Evolutionary conservation across 179 eudicot genomes (phyloP).

Genomic region (Dionaea muscipula): DNA sequence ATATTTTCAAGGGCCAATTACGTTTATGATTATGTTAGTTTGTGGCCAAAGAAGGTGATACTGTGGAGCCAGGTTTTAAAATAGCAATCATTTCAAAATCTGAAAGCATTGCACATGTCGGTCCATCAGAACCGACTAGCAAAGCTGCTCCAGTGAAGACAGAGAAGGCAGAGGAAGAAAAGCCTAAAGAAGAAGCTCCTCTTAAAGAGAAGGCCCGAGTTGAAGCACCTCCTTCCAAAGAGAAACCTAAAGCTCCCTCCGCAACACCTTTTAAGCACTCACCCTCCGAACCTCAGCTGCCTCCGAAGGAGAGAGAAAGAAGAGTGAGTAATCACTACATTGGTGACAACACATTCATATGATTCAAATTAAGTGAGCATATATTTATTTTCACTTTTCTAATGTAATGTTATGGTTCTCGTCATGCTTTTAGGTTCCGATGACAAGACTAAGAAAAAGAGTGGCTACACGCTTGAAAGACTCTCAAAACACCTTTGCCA

Average conservation of each 20-base stretch:
- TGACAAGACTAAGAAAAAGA: slow-evolving; percentile 93
- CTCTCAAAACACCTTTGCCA: slow-evolving; percentile 90
- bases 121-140: slow-evolving; percentile 66
- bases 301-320: slow-evolving; percentile 97
- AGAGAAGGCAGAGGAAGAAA: slow-evolving; percentile 32
- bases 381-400: neutral
- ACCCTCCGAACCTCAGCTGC: slow-evolving; percentile 81
- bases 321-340: slow-evolving; percentile 36
- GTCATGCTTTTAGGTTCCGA: slow-evolving; percentile 53
- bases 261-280: slow-evolving; percentile 36
- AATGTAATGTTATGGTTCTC: neutral
- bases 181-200: slow-evolving; percentile 22
- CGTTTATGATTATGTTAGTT: slow-evolving; percentile 27
- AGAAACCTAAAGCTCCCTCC: slow-evolving; percentile 17
- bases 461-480: slow-evolving; percentile 92
- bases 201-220: slow-evolving; percentile 14
- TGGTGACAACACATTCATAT: no score
- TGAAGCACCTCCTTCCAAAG: slow-evolving; percentile 17
- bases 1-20: neutral
- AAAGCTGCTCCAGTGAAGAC: slow-evolving; percentile 45
- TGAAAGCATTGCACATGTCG: slow-evolving; percentile 59
- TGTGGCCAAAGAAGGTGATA: slow-evolving; percentile 86
- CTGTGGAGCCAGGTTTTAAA: slow-evolving; percentile 88
- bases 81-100: slow-evolving; percentile 69
- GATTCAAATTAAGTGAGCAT: neutral